Conservation (phyloP, 139 green algal species). For the Chlorella sp. region DNA sequence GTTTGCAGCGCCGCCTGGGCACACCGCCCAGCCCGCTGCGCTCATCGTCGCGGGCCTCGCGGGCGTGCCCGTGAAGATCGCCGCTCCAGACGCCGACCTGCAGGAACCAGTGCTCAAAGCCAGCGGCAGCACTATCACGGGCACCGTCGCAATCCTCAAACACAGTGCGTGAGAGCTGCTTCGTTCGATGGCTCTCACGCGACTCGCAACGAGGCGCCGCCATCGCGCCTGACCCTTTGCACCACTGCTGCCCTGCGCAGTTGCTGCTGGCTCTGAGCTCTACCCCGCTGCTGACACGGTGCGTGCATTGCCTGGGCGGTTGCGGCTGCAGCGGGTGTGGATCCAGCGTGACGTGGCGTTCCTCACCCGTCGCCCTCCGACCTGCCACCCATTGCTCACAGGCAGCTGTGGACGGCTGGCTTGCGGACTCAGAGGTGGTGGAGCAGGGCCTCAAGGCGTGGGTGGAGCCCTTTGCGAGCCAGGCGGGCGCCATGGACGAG, state of each 20-base stretch:
- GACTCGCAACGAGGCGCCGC: too few relatives aligned
- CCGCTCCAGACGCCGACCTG: constrained; percentile 41
- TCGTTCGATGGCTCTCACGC: too few relatives aligned
- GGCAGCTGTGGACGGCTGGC: constrained; percentile 46
- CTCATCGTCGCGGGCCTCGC: constrained; percentile 32
- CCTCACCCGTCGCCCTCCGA: not conserved
- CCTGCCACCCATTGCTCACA: not conserved
- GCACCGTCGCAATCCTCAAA: not conserved
- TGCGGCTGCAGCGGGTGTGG: too few relatives aligned
- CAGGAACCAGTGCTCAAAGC: constrained; percentile 9
- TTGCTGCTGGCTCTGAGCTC: constrained; percentile 6
- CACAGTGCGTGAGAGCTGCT: not conserved
- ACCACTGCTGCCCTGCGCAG: constrained; percentile 9
- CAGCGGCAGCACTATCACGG: not conserved
- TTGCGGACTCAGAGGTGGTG: constrained; percentile 30
- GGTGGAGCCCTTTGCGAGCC: constrained; percentile 42
- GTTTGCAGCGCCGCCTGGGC: constrained; percentile 40
- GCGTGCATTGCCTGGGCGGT: too few relatives aligned
- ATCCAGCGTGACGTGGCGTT: too few relatives aligned
- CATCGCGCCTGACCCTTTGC: too few relatives aligned
- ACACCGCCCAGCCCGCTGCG: constrained; percentile 33
- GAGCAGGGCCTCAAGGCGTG: constrained; percentile 40
- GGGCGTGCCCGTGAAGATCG: constrained; percentile 30
- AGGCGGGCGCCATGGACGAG: constrained; percentile 11
- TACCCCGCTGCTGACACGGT: constrained; percentile 1